Conservation (phyloP, 495 filamentous ascomycete species). For the Talaromyces trachyspermus region DNA sequence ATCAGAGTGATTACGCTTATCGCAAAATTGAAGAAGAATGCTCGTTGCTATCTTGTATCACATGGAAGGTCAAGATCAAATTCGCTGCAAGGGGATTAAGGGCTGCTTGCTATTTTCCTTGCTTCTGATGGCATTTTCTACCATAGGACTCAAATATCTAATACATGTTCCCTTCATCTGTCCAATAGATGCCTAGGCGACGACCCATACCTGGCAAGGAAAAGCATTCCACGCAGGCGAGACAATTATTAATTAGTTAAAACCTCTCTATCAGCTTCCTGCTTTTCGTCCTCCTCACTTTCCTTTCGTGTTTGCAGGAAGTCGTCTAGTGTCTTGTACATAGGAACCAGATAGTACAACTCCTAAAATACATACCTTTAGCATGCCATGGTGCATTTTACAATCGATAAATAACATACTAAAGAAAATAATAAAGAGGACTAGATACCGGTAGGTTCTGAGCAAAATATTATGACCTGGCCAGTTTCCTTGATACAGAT, state of each 20-base stretch:
- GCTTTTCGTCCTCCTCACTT: neutral
- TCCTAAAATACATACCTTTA: constrained; percentile 1
- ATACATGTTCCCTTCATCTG: neutral
- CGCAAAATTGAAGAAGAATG: neutral
- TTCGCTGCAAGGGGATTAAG: neutral
- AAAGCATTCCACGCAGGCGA: neutral
- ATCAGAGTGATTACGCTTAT: neutral
- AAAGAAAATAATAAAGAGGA: neutral
- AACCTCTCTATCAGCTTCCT: neutral
- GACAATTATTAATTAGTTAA: neutral
- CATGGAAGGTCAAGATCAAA: neutral
- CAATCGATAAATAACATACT: neutral
- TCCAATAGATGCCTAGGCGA: too few species aligned
- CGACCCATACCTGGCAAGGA: neutral
- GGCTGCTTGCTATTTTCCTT: neutral
- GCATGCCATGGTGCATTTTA: neutral
- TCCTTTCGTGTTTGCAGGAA: neutral
- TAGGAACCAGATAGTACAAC: neutral
- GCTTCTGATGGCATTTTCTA: neutral
- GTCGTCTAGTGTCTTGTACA: neutral
- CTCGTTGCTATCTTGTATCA: neutral
- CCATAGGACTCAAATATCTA: neutral
- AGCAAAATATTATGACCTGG: constrained; percentile 7
- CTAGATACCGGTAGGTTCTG: neutral
- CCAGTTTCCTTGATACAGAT: constrained; percentile 13